These are phyloP conservation scores for Quercus rubra DNA, from an alignment of 306 rosid species.

Conservation along the genomic window DNA sequence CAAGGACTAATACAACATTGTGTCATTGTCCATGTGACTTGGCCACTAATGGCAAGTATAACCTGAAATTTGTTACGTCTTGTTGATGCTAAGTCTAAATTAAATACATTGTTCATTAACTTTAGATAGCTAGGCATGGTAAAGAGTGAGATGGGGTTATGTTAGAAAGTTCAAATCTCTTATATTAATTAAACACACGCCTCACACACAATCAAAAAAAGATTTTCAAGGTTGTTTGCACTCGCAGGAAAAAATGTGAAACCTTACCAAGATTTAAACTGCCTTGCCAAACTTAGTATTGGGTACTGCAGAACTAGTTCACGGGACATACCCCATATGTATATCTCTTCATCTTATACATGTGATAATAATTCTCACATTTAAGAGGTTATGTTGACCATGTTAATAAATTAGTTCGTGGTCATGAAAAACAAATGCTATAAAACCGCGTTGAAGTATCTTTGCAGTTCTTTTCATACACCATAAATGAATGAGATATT, in stretches of 20 bases:
- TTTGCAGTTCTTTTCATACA: constrained; percentile 6
- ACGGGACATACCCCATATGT: constrained; percentile 15
- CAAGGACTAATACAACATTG: neutral
- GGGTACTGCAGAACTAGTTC: constrained; percentile 6
- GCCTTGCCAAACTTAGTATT: neutral
- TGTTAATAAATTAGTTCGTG: neutral
- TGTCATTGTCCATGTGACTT: neutral
- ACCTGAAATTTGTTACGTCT: neutral
- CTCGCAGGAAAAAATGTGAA: neutral
- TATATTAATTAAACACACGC: no score
- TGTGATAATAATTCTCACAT: constrained; percentile 31
- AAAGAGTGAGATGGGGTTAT: neutral
- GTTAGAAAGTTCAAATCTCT: neutral
- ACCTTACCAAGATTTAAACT: neutral
- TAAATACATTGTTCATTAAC: neutral
- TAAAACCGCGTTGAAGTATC: constrained; percentile 26
- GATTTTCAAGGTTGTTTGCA: neutral
- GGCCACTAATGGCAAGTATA: neutral
- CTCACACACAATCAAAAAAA: neutral
- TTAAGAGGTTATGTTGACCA: neutral
- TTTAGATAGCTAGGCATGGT: neutral
- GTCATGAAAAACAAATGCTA: constrained; percentile 6
- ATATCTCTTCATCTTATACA: constrained; percentile 20
- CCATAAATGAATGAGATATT: neutral
- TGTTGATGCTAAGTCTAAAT: neutral